Base-by-base conservation (phyloP, 148 eudicot species). In the Heliosperma pusillum region DNA sequence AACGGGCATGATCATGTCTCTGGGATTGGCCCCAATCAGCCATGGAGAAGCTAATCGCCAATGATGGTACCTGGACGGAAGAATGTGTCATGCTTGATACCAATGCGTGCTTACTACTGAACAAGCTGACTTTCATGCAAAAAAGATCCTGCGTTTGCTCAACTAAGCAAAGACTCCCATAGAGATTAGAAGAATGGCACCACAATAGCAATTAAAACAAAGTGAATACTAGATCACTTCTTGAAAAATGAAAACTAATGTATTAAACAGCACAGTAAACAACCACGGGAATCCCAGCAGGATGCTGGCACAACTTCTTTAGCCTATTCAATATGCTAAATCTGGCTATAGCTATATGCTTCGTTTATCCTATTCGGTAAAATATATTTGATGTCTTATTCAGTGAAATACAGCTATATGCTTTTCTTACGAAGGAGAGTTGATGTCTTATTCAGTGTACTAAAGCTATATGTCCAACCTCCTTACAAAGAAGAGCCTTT, bases 31-130 rank as follows among this genome's bases (percentile, higher is more conserved):
- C 70, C 89, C 87, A 76, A 57, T 52, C 75, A 92, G 75, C 98
- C 98, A 95, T 65, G 99, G 99, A 74, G 99, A 90, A 71, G 99
- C 99, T 83, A 80, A 79, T 77, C 36, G 80, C 97, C 97, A 95
- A 68, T 88, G 91, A 24, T 76, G 83, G 72, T 42, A 77, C 85
- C 97, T 95, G 86, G 40, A 66, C 66, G 82, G 40, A 30, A 45
- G 55, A 71, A 70, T 55, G 10, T 11, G 52, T 47, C 22, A 67
- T 56, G 62, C 7, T 57, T 7, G 16, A 47, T 15, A 56, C 10
- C 56, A 74, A 33, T 13, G 33, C 21, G 26, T 60, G 63, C 19
- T 75, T 52, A 19, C 7, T 47, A 10, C 20, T 21, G 7, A 55
- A 74, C 55, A 61, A 19, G 3, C 60, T 56, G 29, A 58, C 45